Evolutionary conservation across 140 eudicot species (phyloP), one percentile per base, ranked within the genome.

Genomic region (Stevia rebaudiana): DNA sequence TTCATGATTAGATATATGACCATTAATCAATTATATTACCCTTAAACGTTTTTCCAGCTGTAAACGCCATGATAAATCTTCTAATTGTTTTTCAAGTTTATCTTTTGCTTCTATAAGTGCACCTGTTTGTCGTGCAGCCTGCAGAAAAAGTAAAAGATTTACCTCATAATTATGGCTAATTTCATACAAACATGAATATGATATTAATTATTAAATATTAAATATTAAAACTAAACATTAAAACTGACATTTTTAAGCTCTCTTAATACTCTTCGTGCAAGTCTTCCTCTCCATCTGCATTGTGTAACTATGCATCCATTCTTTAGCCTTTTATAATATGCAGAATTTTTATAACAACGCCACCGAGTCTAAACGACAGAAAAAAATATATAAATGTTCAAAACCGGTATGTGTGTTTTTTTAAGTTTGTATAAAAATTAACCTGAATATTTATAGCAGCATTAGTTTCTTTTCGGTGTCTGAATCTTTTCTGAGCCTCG

Each of bases 71-170:
- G 95, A 84, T 41, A 90, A 74, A 59, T 90, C 97, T 75, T 90
- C 97, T 41, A 90, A 90, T 78, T 90, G 95, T 84, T 90, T 90
- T 80, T 90, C 97, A 58, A 90, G 78, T 70, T 87, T 90, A 75
- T 84, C 87, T 76, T 90, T 90, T 33, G 95, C 97, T 50, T 92
- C 94, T 77, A 86, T 95, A 44, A 90, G 84, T 54, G 97, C 97
- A 60, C 97, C 97, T 7, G 97, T 90, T 79, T 90, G 95, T 69
- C 67, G 83, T 72, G 97, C 97, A 80, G 95, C 97, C 97, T 90
- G 67, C 25, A 58, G 44, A 74, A 53, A 39, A 57, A 35, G 19
- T 49, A 56, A 43, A 74, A 55, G 5, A 55, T 52, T 18, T 28
- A 52, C 24, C 60, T 11, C 60, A 24, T 23, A 23, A 52, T 52